Base-by-base conservation (phyloP, 139 green algal species). In the Zygnema cylindricum region DNA sequence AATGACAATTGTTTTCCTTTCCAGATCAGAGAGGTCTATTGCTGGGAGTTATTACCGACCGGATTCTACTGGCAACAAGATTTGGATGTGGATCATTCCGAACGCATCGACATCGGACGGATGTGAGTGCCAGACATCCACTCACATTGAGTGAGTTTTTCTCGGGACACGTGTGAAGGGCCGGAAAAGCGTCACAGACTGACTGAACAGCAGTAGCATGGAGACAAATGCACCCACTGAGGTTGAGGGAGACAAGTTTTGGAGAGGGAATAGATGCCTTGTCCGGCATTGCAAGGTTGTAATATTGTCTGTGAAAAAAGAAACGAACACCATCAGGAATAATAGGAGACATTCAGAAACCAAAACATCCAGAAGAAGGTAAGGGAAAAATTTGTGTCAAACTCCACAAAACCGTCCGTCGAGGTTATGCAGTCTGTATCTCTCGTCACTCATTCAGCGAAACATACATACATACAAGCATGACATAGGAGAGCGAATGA, bases 171-270 rank as follows among this genome's bases (percentile, higher is more conserved):
- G 87, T 91, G 84, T 91, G 87, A 35, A 91, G 85, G 35, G 25
- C 57, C 22, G 87, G 87, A 55, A 86, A 88, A 33, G 69, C 49
- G 38, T 88, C 86, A 32, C 86, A 92, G 82, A 91, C 69, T 7
- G 63, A 69, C 85, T 91, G 87, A n/a, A 91, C 57, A 1, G 85
- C 87, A n/a, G 86, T 0, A 1, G 86, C 41, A 42, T 33, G n/a
- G 36, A 91, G 88, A 40, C 30, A 38, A 2, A 92, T 41, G 71
- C 87, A 91, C 1, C 87, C 87, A 35, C 87, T 91, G n/a, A 91
- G 38, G 85, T 91, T 91, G 30, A 91, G 87, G 1, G 87, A 91
- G 1, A 91, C 49, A n/a, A 91, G 86, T 2, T 83, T 83, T 23
- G 71, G 11, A 43, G 71, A 3, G 7, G 49, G 49, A 25, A 16